Conservation (phyloP, 257 asterid genomes). For the Petrea volubilis region DNA sequence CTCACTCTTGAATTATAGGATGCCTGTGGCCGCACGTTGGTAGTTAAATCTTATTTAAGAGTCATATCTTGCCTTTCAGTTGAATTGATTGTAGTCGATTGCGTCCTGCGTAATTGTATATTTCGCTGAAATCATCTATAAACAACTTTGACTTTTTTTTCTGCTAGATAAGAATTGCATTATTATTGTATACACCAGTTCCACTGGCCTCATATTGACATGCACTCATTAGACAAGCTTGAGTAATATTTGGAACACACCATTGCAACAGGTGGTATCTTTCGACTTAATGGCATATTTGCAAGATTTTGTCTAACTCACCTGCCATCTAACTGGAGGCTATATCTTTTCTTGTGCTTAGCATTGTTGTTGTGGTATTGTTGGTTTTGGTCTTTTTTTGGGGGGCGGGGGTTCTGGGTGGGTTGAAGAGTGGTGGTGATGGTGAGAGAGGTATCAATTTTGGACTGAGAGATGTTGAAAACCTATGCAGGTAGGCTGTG, state of each 20-base stretch:
- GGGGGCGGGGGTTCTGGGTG: background rate
- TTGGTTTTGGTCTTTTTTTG: background rate
- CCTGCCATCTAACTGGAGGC: background rate
- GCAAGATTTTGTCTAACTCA: background rate
- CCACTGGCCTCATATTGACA: background rate
- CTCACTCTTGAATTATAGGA: constrained; percentile 16
- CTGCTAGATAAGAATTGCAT: background rate
- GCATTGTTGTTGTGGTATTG: background rate
- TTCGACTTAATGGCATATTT: background rate
- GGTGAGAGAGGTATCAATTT: background rate
- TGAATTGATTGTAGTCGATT: background rate
- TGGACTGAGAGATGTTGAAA: background rate
- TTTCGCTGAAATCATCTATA: background rate
- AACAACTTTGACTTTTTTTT: background rate
- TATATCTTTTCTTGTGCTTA: background rate
- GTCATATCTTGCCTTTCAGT: background rate
- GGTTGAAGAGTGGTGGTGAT: background rate
- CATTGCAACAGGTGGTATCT: background rate
- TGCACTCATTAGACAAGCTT: background rate
- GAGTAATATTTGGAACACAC: background rate
- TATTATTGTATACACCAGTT: background rate
- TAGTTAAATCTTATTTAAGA: constrained; percentile 2
- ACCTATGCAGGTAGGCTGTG: background rate
- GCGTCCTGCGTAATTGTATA: background rate
- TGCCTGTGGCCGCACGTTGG: background rate